Conservation (phyloP, 495 filamentous ascomycete species). For the Tuber microsphaerosporum region DNA sequence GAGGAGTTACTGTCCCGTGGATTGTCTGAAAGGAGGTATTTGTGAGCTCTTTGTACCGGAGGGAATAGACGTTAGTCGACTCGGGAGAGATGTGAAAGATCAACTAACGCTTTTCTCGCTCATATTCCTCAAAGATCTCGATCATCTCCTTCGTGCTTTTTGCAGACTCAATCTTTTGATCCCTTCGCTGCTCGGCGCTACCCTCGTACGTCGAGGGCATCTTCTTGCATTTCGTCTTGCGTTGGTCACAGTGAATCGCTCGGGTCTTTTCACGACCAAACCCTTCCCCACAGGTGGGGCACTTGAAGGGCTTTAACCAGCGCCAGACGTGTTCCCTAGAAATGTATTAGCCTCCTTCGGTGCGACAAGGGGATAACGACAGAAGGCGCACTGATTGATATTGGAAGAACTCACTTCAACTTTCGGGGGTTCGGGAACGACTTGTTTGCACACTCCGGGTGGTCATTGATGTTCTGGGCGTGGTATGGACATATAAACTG, state of each 20-base stretch:
- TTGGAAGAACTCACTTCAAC: slow-evolving; percentile 31
- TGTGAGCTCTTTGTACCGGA: slow-evolving; percentile 19
- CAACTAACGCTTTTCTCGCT: slow-evolving; percentile 30
- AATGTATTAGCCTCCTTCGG: slow-evolving; percentile 12
- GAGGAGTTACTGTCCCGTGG: not conserved
- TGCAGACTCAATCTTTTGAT: slow-evolving; percentile 30
- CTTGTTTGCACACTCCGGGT: slow-evolving; percentile 31
- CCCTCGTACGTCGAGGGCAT: slow-evolving; percentile 24
- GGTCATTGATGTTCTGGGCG: slow-evolving; percentile 13
- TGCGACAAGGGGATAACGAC: not conserved
- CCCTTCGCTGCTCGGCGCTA: slow-evolving; percentile 29
- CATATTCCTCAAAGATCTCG: slow-evolving; percentile 34
- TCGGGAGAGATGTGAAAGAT: not conserved
- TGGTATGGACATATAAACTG: slow-evolving; percentile 32
- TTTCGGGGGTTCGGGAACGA: slow-evolving; percentile 40
- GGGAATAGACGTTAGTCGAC: slow-evolving; percentile 8
- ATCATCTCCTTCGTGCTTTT: slow-evolving; percentile 39
- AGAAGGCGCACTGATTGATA: not conserved
- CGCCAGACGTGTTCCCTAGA: slow-evolving; percentile 41
- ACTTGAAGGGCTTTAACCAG: slow-evolving; percentile 39
- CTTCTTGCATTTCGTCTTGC: slow-evolving; percentile 37
- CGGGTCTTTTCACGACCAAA: slow-evolving; percentile 41
- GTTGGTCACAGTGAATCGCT: slow-evolving; percentile 36
- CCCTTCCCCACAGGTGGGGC: slow-evolving; percentile 31
- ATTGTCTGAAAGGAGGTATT: not conserved